Conservation (phyloP, 192 early-diverging fungal genomes). For the Funneliformis mosseae region DNA sequence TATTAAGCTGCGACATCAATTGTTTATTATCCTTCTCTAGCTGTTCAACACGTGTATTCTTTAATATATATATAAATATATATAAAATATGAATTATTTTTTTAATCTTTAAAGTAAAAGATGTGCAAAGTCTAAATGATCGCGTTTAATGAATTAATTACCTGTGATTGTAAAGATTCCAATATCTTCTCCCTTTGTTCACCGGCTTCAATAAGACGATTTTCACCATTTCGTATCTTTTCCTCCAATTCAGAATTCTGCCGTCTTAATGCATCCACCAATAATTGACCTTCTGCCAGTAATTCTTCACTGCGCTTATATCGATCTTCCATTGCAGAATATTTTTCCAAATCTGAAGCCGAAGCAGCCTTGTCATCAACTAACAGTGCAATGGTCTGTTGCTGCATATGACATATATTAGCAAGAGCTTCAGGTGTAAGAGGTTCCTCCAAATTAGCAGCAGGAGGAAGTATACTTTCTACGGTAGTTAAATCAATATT, state of each 20-base stretch:
- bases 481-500: not conserved
- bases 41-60: slow-evolving; percentile 23
- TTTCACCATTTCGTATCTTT: slow-evolving; percentile 10
- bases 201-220: not conserved
- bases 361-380: slow-evolving; percentile 26
- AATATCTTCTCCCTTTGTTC: slow-evolving; percentile 22
- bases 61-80: not conserved
- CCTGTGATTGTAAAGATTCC: slow-evolving; percentile 27
- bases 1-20: slow-evolving; percentile 14
- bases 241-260: slow-evolving; percentile 30
- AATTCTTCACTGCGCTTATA: slow-evolving; percentile 25
- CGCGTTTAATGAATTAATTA: not conserved
- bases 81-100: not conserved
- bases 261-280: slow-evolving; percentile 27
- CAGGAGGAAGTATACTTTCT: not conserved
- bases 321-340: slow-evolving; percentile 32
- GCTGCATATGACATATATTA: slow-evolving; percentile 28
- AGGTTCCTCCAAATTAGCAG: not conserved
- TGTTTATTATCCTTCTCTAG: slow-evolving; percentile 23
- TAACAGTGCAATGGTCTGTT: slow-evolving; percentile 20
- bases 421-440: slow-evolving; percentile 11
- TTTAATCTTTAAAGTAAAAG: not conserved
- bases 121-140: not conserved
- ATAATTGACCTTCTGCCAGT: slow-evolving; percentile 32
- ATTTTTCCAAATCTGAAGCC: slow-evolving; percentile 21